Conservation (phyloP, 179 eudicot genomes). For the Actinidia polygama region DNA sequence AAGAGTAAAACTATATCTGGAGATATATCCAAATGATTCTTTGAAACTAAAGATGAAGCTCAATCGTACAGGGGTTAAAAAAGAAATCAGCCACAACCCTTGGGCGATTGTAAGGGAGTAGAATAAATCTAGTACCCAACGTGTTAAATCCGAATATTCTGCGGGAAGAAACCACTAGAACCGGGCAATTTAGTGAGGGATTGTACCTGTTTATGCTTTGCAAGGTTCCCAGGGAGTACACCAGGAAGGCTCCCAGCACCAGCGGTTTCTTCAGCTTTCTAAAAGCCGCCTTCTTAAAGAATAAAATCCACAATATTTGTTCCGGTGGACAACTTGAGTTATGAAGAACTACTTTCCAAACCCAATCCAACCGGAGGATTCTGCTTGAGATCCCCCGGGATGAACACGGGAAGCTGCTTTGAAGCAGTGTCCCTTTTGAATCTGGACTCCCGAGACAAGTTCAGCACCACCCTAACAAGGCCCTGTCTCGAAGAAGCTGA, state of each 20-base stretch:
- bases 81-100: not conserved
- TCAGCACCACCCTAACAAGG: conserved; percentile 45
- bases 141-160: conserved; percentile 14
- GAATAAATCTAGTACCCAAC: not conserved
- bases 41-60: conserved; percentile 4
- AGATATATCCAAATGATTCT: not conserved
- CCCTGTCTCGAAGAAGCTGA: conserved; percentile 58
- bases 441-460: conserved; percentile 67
- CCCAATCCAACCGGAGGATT: conserved; percentile 32
- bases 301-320: no score
- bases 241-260: not conserved
- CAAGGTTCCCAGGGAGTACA: conserved; percentile 24
- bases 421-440: conserved; percentile 73
- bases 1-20: not conserved
- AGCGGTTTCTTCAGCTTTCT: no score
- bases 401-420: conserved; percentile 88
- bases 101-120: not conserved
- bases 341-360: not conserved
- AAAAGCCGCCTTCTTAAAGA: no score
- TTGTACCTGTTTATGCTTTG: not conserved
- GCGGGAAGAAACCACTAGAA: conserved; percentile 26
- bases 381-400: conserved; percentile 53
- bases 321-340: no score
- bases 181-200: conserved; percentile 2
- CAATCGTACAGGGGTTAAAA: not conserved